Percentiles rank a stretch among this genome's conserved stretches.
phyloP scores from a whole-genome alignment of 192 early-diverging fungal species.

The Cladochytrium replicatum region DNA sequence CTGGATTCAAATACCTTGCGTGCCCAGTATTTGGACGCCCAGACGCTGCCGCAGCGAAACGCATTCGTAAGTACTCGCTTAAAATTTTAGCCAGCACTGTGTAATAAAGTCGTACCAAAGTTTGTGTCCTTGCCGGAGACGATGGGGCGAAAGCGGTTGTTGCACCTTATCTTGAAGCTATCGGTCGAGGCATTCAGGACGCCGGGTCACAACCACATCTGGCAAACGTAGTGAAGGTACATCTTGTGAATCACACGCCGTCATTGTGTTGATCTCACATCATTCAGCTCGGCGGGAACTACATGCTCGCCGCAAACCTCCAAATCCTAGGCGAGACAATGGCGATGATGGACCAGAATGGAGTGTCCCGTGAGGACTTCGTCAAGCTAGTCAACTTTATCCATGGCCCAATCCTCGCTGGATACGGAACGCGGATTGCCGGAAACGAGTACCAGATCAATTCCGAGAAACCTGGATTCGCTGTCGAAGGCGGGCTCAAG shows the following conservation, averaged over 20 bases:
- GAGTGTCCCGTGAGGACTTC: slow-evolving; percentile 8
- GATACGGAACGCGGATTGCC: slow-evolving; percentile 15
- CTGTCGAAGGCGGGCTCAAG: slow-evolving; percentile 26
- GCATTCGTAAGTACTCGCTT: slow-evolving; percentile 9
- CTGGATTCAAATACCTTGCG: slow-evolving; percentile 5
- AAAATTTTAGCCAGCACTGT: no score
- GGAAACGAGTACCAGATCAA: slow-evolving; percentile 12
- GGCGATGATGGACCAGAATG: slow-evolving; percentile 25
- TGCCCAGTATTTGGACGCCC: slow-evolving; percentile 29
- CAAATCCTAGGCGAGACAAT: slow-evolving; percentile 23
- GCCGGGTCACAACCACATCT: slow-evolving; percentile 5
- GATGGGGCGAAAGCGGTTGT: slow-evolving; percentile 3
- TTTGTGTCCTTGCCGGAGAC: slow-evolving; percentile 1
- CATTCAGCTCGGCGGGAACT: slow-evolving; percentile 17
- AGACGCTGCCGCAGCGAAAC: slow-evolving; percentile 18
- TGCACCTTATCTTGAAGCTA: slow-evolving; percentile 12
- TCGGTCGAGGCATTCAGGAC: slow-evolving; percentile 8
- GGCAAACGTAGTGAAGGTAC: slow-evolving; percentile 1
- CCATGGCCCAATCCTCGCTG: slow-evolving; percentile 14
- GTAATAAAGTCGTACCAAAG: no score
- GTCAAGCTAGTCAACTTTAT: slow-evolving; percentile 18
- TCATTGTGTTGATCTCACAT: no score
- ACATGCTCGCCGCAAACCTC: slow-evolving; percentile 13
- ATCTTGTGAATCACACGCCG: neutral
- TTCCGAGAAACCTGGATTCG: slow-evolving; percentile 18